These are phyloP conservation scores for Brassica incana DNA, from an alignment of 345 rosid species.

Conservation along the genomic window DNA sequence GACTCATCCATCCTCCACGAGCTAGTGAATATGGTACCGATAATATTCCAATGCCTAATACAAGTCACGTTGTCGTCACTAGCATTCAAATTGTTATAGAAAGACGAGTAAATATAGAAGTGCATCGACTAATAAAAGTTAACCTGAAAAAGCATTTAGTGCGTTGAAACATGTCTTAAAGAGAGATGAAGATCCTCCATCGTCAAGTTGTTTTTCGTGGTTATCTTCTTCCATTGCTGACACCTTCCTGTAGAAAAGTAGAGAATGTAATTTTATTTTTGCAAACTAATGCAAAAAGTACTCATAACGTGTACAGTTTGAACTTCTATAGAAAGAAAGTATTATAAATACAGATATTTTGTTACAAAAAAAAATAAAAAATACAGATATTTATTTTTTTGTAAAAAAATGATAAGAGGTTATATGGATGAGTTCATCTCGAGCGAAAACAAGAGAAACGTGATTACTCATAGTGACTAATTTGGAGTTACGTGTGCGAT, in stretches of 20 bases:
- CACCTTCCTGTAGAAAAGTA: background rate
- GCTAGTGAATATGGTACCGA: constrained; percentile 54
- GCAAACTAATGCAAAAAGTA: background rate
- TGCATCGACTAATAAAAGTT: background rate
- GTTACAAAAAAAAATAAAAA: no score
- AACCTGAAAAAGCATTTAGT: constrained; percentile 39
- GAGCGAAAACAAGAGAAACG: background rate
- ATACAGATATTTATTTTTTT: background rate
- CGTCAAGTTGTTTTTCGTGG: constrained; percentile 7
- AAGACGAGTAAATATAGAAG: no score
- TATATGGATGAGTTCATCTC: constrained; percentile 17
- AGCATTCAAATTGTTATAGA: no score
- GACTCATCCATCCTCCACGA: constrained; percentile 55
- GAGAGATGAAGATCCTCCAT: constrained; percentile 30
- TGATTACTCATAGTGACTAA: constrained; percentile 22
- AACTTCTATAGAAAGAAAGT: background rate
- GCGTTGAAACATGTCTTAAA: constrained; percentile 37
- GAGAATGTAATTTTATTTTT: background rate
- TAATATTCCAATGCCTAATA: constrained; percentile 45
- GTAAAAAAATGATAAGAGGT: background rate
- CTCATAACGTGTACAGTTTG: background rate
- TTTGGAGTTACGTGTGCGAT: background rate
- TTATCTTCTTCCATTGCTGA: constrained; percentile 37
- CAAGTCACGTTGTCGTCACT: no score
- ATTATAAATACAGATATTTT: background rate